Conservation (phyloP, 2,329 filamentous ascomycete species). For the Claviceps digitariae region DNA sequence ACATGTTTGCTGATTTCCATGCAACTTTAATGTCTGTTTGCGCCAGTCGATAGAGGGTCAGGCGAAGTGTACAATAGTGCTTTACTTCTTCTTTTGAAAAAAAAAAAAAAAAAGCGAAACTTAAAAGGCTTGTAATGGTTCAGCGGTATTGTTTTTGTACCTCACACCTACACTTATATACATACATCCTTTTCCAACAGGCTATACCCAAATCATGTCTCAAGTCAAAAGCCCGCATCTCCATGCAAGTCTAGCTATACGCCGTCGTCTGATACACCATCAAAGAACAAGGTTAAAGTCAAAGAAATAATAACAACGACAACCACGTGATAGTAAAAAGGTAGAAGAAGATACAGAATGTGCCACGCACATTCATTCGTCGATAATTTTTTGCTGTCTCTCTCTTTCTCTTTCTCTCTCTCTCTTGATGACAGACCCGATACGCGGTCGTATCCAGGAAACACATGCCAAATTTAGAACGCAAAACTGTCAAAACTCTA, state of each 20-base stretch:
- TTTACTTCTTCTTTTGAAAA: too few species aligned
- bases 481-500: background rate
- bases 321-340: background rate
- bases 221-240: conserved; percentile 7
- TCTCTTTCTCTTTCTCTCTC: background rate
- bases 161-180: conserved; percentile 13
- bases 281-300: background rate
- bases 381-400: background rate
- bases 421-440: background rate
- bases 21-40: conserved; percentile 4
- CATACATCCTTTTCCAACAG: conserved; percentile 10
- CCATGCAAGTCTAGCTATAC: conserved; percentile 12
- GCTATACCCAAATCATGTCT: conserved; percentile 1
- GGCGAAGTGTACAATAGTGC: conserved; percentile 8
- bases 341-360: background rate
- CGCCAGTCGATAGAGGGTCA: conserved; percentile 2
- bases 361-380: conserved; percentile 1
- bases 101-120: background rate
- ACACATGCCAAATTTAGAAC: background rate
- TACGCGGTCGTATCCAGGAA: background rate
- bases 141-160: conserved; percentile 13
- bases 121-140: background rate
- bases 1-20: background rate
- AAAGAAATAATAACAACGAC: background rate
- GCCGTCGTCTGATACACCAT: conserved; percentile 9